Percentiles rank a stretch among this genome's conserved stretches.
phyloP scores from a whole-genome alignment of 306 rosid genomes.

The Heteromeles arbutifolia region DNA sequence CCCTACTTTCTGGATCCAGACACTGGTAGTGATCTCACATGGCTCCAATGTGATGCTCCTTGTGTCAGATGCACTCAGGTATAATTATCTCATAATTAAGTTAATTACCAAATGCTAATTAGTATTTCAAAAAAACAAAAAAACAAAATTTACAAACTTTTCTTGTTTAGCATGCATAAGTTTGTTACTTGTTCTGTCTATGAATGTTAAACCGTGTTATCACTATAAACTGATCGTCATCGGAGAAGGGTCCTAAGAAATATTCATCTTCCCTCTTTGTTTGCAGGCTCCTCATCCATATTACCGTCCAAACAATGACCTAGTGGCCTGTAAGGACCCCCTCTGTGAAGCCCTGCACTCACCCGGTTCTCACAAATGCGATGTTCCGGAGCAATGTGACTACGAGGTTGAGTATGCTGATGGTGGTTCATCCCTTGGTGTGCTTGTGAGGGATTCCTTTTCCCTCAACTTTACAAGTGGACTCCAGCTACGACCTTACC shows the following conservation, averaged over 20 bases:
- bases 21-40: slow-evolving; percentile 95
- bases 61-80: slow-evolving; percentile 76
- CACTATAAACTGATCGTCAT: neutral
- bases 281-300: slow-evolving; percentile 77
- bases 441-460: slow-evolving; percentile 62
- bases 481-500: slow-evolving; percentile 45
- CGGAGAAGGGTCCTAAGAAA: neutral
- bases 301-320: slow-evolving; percentile 63
- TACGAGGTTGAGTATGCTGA: slow-evolving; percentile 80
- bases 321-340: slow-evolving; percentile 66
- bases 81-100: neutral
- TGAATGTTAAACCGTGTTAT: neutral
- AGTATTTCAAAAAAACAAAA: too few relatives aligned
- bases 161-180: neutral
- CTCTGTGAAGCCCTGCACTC: slow-evolving; percentile 60
- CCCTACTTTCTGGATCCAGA: slow-evolving; percentile 87
- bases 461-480: slow-evolving; percentile 62
- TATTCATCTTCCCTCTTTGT: slow-evolving; percentile 1
- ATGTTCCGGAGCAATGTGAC: slow-evolving; percentile 69
- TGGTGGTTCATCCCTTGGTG: slow-evolving; percentile 77
- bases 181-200: neutral
- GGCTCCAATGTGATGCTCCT: slow-evolving; percentile 98
- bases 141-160: too few relatives aligned
- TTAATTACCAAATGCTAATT: neutral
- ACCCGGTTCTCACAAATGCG: slow-evolving; percentile 40